phyloP scores from a whole-genome alignment of 1,139 yeast genomes.

The Blastobotrys apis region DNA sequence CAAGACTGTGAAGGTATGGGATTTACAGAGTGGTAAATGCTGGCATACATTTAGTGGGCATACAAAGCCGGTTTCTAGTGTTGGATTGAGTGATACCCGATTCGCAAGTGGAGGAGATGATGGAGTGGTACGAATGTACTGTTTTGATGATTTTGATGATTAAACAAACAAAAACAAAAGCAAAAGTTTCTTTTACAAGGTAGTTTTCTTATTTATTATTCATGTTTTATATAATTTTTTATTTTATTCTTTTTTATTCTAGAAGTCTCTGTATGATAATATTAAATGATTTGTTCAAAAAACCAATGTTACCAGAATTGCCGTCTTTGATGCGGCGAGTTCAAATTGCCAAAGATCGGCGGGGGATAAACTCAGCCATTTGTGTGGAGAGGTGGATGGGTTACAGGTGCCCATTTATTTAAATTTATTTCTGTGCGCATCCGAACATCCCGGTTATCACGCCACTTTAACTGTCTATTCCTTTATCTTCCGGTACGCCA shows the following conservation, averaged over 20 bases:
- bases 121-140: constrained; percentile 77
- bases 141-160: constrained; percentile 47
- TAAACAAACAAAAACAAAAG: background rate
- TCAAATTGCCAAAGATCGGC: too few species aligned
- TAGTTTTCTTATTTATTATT: background rate
- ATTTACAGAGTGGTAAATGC: constrained; percentile 86
- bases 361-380: too few species aligned
- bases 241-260: background rate
- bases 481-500: too few species aligned
- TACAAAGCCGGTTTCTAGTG: constrained; percentile 74
- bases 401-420: too few species aligned
- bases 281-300: too few species aligned
- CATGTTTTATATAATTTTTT: background rate
- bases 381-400: too few species aligned
- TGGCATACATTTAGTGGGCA: constrained; percentile 86
- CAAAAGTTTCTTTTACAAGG: background rate
- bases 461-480: too few species aligned
- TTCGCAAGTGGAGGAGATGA: constrained; percentile 88
- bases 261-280: too few species aligned
- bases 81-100: constrained; percentile 82
- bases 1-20: constrained; percentile 89
- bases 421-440: too few species aligned
- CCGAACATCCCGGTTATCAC: too few species aligned
- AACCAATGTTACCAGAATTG: too few species aligned
- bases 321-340: too few species aligned